Evolutionary conservation across 441 rosid species (phyloP).

Genomic region (Isatis lusitanica): DNA sequence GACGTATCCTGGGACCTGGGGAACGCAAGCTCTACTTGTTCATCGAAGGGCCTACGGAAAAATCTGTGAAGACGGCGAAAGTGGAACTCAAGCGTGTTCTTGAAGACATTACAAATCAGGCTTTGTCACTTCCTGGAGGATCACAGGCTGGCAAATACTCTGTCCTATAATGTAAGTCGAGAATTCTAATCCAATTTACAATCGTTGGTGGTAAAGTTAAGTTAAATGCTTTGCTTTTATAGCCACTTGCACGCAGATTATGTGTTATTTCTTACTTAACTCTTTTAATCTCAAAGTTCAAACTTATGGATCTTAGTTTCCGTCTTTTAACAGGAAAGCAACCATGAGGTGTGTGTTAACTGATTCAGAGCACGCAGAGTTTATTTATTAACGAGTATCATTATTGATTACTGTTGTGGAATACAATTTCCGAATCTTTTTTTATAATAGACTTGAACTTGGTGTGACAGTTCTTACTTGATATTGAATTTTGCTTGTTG

Average conservation of each 20-base stretch:
- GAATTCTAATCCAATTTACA: conserved; percentile 16
- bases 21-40: conserved; percentile 90
- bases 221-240: background rate
- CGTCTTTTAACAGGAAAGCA: conserved; percentile 37
- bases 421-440: conserved; percentile 12
- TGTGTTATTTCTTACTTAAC: background rate
- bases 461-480: conserved; percentile 16
- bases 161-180: conserved; percentile 71
- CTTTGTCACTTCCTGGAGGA: conserved; percentile 85
- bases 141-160: conserved; percentile 91
- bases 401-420: conserved; percentile 22
- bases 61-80: conserved; percentile 88
- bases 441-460: conserved; percentile 1
- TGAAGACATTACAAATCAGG: conserved; percentile 87
- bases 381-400: conserved; percentile 1
- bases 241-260: background rate
- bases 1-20: conserved; percentile 65
- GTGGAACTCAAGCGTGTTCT: conserved; percentile 81
- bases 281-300: conserved; percentile 26
- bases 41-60: conserved; percentile 84
- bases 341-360: conserved; percentile 34
- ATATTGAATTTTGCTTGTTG: conserved; percentile 6
- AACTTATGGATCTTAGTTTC: conserved; percentile 35
- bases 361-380: conserved; percentile 20
- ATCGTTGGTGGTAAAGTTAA: background rate